phyloP scores from a whole-genome alignment of 2,329 filamentous ascomycete species.

The Hypoxylon sp. region DNA sequence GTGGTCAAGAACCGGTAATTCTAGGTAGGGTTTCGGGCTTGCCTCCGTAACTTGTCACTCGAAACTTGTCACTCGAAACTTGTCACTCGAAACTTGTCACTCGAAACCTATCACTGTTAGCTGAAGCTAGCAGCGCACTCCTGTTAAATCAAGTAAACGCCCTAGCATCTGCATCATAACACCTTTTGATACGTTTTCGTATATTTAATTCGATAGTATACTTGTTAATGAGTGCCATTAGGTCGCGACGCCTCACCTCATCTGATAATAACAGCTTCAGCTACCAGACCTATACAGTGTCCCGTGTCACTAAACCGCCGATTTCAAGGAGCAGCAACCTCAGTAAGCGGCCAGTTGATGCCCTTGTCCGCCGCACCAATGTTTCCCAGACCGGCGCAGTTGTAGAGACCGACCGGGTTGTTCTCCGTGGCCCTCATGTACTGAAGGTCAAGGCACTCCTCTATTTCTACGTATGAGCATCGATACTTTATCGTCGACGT shows the following conservation, averaged over 20 bases:
- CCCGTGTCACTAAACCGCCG: background rate
- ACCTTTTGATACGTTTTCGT: background rate
- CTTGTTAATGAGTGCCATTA: background rate
- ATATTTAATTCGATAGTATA: background rate
- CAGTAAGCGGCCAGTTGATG: constrained; percentile 56
- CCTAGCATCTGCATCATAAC: background rate
- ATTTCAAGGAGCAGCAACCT: constrained; percentile 43
- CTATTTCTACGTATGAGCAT: constrained; percentile 40
- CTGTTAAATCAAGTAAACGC: too few relatives aligned
- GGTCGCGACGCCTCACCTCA: background rate
- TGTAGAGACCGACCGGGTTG: constrained; percentile 56
- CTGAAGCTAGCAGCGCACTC: too few relatives aligned
- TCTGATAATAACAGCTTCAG: background rate
- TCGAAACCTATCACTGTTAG: too few relatives aligned
- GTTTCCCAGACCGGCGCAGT: constrained; percentile 55
- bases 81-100: too few relatives aligned
- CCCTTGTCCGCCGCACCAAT: constrained; percentile 56
- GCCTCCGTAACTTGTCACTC: too few relatives aligned
- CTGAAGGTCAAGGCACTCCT: constrained; percentile 57
- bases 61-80: too few relatives aligned
- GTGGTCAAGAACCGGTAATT: too few relatives aligned
- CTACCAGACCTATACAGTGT: background rate
- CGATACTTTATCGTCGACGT: background rate
- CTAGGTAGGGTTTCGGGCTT: too few relatives aligned
- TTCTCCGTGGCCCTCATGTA: constrained; percentile 56